Evolutionary conservation across 192 early-diverging fungal species (phyloP), one percentile per base, ranked within the genome.

Genomic region (Backusella liffmaniae): DNA sequence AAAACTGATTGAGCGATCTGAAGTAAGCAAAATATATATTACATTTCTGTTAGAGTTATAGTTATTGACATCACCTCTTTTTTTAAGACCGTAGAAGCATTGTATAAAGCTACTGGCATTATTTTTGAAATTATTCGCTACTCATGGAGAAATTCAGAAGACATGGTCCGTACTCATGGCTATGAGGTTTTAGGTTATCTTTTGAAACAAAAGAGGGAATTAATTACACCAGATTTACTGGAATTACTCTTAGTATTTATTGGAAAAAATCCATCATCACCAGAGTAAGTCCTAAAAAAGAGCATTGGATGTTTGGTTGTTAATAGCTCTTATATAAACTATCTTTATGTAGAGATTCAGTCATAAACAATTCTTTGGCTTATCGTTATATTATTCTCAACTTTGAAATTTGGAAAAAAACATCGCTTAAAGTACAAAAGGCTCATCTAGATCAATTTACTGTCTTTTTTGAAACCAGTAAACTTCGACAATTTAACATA

Each of bases 131-230:
- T 87, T 39, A 85, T 93, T 59, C 76, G 85, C 39, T 88, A 86
- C 71, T 89, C 81, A 34, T 93, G 92, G 92, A 72, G 92, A 26
- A 91, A 92, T 75, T 85, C 88, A 0, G 91, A 91, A 73, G 92
- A 93, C 37, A 92, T 92, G 90, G 92, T 92, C 67, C 80, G 87
- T 32, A 81, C 80, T 30, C 88, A 88, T 77, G 87, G 90, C 16
- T 93, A 93, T 36, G 90, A 92, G 73, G 86, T 91, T 36, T 78
- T 93, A 10, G 89, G 88, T 2, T 84, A 83, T 36, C 77, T 93
- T 34, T 56, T 93, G 32, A 93, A 88, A 67, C 84, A 88, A 59
- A 92, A 93, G 79, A 86, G 85, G 62, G 80, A 84, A 4, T 76
- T 92, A 2, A 85, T 93, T 30, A 84, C 85, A 0, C 76, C 84